Percentiles rank a stretch among this genome's conserved stretches.
phyloP scores from a whole-genome alignment of 192 early-diverging fungal genomes.

The Podila clonocystis region DNA sequence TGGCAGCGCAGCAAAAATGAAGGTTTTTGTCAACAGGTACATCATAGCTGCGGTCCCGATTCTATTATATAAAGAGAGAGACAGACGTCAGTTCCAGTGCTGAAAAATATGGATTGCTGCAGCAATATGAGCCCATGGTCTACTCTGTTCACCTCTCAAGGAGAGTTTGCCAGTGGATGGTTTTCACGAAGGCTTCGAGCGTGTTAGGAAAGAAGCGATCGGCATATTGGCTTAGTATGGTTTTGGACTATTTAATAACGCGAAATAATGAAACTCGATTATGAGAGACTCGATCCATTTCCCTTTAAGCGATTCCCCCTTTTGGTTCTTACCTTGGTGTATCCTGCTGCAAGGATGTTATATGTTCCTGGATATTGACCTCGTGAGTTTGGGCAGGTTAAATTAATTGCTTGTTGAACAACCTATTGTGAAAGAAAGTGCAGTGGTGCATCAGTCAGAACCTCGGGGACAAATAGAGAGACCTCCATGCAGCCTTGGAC shows the following conservation, averaged over 20 bases:
- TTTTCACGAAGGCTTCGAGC: conserved; percentile 25
- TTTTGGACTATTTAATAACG: too few relatives aligned
- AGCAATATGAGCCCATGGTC: not conserved
- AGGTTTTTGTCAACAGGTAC: conserved; percentile 36
- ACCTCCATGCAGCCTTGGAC: too few relatives aligned
- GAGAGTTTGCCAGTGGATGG: conserved; percentile 14
- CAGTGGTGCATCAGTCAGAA: too few relatives aligned
- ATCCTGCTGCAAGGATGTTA: conserved; percentile 30
- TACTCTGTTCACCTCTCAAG: conserved; percentile 11
- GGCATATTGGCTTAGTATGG: not conserved
- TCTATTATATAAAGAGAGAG: conserved; percentile 1
- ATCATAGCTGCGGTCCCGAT: conserved; percentile 42
- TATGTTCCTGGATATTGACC: not conserved
- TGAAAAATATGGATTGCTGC: not conserved
- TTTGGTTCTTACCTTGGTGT: conserved; percentile 17
- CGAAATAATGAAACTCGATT: too few relatives aligned
- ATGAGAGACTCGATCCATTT: too few relatives aligned
- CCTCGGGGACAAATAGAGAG: too few relatives aligned
- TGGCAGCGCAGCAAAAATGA: conserved; percentile 38
- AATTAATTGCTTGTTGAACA: conserved; percentile 19
- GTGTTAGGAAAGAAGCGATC: conserved; percentile 21
- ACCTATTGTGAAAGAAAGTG: conserved; percentile 5
- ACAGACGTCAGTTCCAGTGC: not conserved
- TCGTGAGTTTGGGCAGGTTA: conserved; percentile 4
- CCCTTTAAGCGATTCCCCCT: not conserved